phyloP scores from a whole-genome alignment of 352 stramenopile genomes.

The Pythium volutum region DNA sequence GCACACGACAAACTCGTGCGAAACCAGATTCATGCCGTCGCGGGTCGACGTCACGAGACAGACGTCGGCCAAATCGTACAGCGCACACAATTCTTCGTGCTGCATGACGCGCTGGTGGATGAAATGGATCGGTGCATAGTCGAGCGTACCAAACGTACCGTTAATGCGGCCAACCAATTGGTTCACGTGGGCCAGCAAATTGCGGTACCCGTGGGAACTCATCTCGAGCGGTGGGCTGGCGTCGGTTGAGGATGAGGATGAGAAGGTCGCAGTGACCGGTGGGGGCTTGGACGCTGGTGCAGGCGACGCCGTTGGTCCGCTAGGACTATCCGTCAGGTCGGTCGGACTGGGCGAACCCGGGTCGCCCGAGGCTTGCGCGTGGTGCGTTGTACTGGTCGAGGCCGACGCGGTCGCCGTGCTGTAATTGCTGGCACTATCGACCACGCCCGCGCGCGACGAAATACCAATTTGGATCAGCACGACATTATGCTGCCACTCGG shows the following conservation, averaged over 20 bases:
- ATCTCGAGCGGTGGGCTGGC: conserved; percentile 68
- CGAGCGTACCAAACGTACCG: conserved; percentile 79
- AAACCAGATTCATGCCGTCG: conserved; percentile 90
- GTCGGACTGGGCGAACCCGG: background rate
- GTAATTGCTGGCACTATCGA: conserved; percentile 29
- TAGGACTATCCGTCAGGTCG: conserved; percentile 17
- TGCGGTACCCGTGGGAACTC: conserved; percentile 70
- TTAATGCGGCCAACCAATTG: conserved; percentile 90
- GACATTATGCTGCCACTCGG: conserved; percentile 93
- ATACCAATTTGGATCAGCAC: conserved; percentile 96
- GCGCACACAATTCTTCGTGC: conserved; percentile 84
- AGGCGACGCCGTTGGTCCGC: background rate
- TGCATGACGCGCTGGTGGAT: conserved; percentile 77
- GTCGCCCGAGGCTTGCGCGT: background rate
- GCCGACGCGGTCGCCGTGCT: conserved; percentile 11
- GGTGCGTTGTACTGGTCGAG: conserved; percentile 2
- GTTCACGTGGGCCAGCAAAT: conserved; percentile 78
- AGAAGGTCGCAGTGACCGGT: background rate
- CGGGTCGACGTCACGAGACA: conserved; percentile 86
- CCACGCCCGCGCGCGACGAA: conserved; percentile 62
- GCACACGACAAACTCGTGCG: conserved; percentile 87
- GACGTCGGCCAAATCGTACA: conserved; percentile 88
- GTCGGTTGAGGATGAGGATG: conserved; percentile 29
- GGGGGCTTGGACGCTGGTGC: conserved; percentile 10
- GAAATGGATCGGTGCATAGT: conserved; percentile 91